These are phyloP conservation scores for Verticillium longisporum DNA, from an alignment of 2,329 filamentous ascomycete species.

Conservation along the genomic window DNA sequence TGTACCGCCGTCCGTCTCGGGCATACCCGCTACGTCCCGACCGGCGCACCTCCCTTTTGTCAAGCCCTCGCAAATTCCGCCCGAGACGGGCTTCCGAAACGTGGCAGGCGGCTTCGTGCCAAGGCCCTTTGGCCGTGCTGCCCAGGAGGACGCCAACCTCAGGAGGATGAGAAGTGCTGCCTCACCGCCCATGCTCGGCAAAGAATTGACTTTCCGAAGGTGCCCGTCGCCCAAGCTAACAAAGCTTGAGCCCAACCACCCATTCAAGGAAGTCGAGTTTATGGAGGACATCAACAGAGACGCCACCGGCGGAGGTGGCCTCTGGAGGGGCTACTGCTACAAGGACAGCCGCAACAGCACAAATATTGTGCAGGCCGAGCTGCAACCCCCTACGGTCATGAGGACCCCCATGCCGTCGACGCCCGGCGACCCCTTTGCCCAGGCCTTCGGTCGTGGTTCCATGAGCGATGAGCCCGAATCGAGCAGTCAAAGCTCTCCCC, in stretches of 20 bases:
- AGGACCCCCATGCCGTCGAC: constrained; percentile 38
- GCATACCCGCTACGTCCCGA: not conserved
- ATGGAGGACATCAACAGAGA: constrained; percentile 45
- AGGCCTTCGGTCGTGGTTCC: constrained; percentile 28
- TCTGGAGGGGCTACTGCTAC: constrained; percentile 73
- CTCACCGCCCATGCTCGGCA: constrained; percentile 83
- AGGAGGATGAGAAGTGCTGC: constrained; percentile 43
- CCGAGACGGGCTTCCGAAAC: constrained; percentile 33
- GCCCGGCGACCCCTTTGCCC: constrained; percentile 34
- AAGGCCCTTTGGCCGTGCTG: constrained; percentile 33
- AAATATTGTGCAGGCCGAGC: constrained; percentile 31
- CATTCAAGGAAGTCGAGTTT: constrained; percentile 39
- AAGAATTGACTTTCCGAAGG: constrained; percentile 71
- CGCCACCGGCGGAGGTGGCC: constrained; percentile 51
- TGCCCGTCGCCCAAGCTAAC: constrained; percentile 81
- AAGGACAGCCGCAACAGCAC: constrained; percentile 24
- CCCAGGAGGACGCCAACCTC: constrained; percentile 30
- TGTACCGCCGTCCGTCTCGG: not conserved
- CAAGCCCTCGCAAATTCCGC: constrained; percentile 23
- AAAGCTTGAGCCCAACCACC: constrained; percentile 73
- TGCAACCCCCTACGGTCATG: constrained; percentile 41
- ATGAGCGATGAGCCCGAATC: constrained; percentile 33
- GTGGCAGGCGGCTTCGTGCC: constrained; percentile 26
- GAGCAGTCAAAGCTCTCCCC: constrained; percentile 12
- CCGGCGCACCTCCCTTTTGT: not conserved